Evolutionary conservation across 176 grass and related monocot species (phyloP).

Genomic region (Metroxylon sagu): DNA sequence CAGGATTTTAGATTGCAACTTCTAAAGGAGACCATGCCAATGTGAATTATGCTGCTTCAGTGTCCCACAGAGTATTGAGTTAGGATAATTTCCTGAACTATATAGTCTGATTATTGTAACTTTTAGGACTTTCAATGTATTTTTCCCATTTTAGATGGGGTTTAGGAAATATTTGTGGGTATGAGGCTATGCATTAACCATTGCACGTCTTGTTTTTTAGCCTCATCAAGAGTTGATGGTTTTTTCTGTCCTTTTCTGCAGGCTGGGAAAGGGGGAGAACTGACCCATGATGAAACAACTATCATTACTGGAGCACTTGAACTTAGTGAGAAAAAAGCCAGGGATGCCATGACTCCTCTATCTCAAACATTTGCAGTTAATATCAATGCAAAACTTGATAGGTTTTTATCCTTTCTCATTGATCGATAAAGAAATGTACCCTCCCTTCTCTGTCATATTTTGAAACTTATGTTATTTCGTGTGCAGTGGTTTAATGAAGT

Average conservation of each 20-base stretch:
- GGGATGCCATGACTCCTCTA: constrained; percentile 75
- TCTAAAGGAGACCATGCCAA: no score
- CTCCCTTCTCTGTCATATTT: neutral
- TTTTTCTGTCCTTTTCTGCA: constrained; percentile 21
- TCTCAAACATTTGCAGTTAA: constrained; percentile 77
- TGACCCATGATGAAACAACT: constrained; percentile 97
- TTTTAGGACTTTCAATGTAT: no score
- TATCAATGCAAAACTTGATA: constrained; percentile 80
- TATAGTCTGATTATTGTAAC: no score
- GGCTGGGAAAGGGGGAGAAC: constrained; percentile 96
- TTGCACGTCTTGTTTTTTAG: no score
- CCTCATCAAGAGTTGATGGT: no score
- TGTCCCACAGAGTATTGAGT: no score
- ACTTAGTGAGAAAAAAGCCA: constrained; percentile 78
- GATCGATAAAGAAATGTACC: neutral
- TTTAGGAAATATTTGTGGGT: no score
- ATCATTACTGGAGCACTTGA: constrained; percentile 96
- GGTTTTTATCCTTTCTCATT: constrained; percentile 13
- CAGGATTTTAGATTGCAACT: no score
- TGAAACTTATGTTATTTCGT: neutral
- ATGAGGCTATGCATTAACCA: no score
- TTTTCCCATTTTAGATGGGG: no score
- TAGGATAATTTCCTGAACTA: no score
- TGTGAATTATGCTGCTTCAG: no score
- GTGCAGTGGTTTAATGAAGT: constrained; percentile 53